These are phyloP conservation scores for Nemania sp. DNA, from an alignment of 2,329 filamentous ascomycete genomes.

Conservation along the genomic window DNA sequence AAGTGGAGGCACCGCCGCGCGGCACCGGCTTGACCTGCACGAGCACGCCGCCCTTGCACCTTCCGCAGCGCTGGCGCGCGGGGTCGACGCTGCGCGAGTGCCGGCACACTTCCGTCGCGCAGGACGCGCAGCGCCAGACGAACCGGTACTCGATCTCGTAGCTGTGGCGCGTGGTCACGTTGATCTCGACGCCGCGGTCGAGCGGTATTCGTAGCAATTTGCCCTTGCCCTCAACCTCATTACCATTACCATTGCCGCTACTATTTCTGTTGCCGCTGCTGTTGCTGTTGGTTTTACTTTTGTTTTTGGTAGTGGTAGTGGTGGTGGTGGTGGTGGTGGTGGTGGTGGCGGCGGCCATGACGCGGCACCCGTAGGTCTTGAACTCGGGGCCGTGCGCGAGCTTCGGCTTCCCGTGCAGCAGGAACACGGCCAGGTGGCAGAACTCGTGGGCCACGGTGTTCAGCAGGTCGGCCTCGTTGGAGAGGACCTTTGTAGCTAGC, in stretches of 20 bases:
- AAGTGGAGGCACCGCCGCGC: conserved; percentile 49
- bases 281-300: conserved; percentile 34
- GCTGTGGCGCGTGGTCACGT: conserved; percentile 85
- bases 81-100: conserved; percentile 87
- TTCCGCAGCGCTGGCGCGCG: conserved; percentile 70
- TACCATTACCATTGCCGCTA: too few relatives aligned
- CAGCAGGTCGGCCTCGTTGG: conserved; percentile 73
- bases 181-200: conserved; percentile 46
- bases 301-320: conserved; percentile 53
- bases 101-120: conserved; percentile 73
- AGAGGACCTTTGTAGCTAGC: conserved; percentile 84
- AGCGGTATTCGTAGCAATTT: conserved; percentile 8
- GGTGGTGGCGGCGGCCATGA: conserved; percentile 56
- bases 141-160: conserved; percentile 95
- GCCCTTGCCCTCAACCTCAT: too few relatives aligned
- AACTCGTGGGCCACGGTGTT: conserved; percentile 97
- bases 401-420: conserved; percentile 74
- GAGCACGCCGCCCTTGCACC: conserved; percentile 67
- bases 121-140: conserved; percentile 75
- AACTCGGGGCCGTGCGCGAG: conserved; percentile 85
- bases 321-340: conserved; percentile 45
- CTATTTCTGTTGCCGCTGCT: too few relatives aligned
- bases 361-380: conserved; percentile 70
- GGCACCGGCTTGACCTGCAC: conserved; percentile 81
- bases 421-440: conserved; percentile 91